Evolutionary conservation across 2,329 filamentous ascomycete species (phyloP), one percentile per base, ranked within the genome.

Genomic region (Colletotrichum nymphaeae): DNA sequence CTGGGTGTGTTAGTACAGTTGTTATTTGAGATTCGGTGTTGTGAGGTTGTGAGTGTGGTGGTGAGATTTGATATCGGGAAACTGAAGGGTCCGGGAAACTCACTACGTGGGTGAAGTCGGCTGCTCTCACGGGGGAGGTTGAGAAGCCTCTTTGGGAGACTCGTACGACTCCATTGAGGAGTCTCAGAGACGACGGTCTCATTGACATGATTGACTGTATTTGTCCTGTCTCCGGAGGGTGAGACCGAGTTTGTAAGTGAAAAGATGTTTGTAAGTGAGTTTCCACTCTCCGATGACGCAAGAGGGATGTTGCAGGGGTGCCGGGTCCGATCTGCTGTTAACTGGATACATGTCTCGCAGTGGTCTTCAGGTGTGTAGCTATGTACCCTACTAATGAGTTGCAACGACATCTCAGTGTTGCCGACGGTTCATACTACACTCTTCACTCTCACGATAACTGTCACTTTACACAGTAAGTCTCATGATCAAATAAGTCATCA

Each of bases 31-130:
- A 32, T 42, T 26, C 26, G 11, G 49, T 46, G 37, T 24, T 9
- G 24, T 28, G 66, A 16, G 22, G 30, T 74, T 74, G 55, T 12
- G 67, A 53, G 8, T 32, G 3, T 59, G 49, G 52, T 28, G 32
- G 22, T 64, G 19, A 30, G 28, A 14, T n/a, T 2, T 26, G 30
- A 22, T 22, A 22, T 49, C 19, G 42, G 42, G 42, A 49, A 49
- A 49, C 19, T 8, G 14, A 42, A 6, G 12, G 35, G 35, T 46
- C 16, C 42, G 42, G 42, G 42, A 49, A 8, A 79, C 84, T 78
- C 80, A 86, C 84, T n/a, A 81, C 81, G 75, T 87, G 86, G 1
- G 85, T 85, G 64, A 87, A 88, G 77, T 88, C 86, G 16, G 83
- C 83, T 7, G 71, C 75, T 0, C 69, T 71, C 6, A 78, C 69